Conservation (phyloP, 2,329 filamentous ascomycete species). For the Zasmidium cellare region DNA sequence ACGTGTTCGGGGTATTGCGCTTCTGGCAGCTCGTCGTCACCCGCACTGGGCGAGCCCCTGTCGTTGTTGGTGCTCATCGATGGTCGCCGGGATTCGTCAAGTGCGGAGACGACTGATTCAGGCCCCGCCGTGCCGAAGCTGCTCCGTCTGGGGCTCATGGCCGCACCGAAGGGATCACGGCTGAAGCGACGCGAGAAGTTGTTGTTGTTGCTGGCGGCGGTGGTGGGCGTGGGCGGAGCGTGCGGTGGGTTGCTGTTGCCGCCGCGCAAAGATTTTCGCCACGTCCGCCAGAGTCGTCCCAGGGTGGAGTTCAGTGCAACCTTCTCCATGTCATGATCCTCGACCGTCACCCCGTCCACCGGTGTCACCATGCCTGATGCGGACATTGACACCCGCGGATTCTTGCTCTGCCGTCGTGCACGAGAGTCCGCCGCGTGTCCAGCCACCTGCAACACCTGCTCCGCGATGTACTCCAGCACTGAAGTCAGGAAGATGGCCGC, state of each 20-base stretch:
- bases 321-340: conserved; percentile 89
- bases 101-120: conserved; percentile 22
- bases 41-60: conserved; percentile 9
- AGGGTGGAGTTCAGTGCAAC: conserved; percentile 86
- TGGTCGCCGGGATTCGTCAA: conserved; percentile 22
- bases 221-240: conserved; percentile 15
- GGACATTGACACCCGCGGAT: conserved; percentile 17
- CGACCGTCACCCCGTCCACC: conserved; percentile 51
- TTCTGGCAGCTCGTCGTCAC: conserved; percentile 35
- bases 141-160: conserved; percentile 20
- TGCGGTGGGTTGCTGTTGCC: conserved; percentile 15
- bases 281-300: conserved; percentile 87
- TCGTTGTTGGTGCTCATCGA: conserved; percentile 16
- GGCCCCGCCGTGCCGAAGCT: conserved; percentile 21
- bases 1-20: conserved; percentile 39
- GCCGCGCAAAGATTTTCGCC: conserved; percentile 82
- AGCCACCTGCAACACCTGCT: conserved; percentile 84
- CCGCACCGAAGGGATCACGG: conserved; percentile 16
- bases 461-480: conserved; percentile 89
- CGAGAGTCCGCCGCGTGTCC: conserved; percentile 79
- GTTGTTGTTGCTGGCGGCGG: conserved; percentile 12
- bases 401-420: conserved; percentile 43
- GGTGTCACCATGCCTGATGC: conserved; percentile 22
- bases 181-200: conserved; percentile 20
- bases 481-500: conserved; percentile 96